These are phyloP conservation scores for Solanum virginianum DNA, from an alignment of 257 asterid genomes.

Conservation along the genomic window DNA sequence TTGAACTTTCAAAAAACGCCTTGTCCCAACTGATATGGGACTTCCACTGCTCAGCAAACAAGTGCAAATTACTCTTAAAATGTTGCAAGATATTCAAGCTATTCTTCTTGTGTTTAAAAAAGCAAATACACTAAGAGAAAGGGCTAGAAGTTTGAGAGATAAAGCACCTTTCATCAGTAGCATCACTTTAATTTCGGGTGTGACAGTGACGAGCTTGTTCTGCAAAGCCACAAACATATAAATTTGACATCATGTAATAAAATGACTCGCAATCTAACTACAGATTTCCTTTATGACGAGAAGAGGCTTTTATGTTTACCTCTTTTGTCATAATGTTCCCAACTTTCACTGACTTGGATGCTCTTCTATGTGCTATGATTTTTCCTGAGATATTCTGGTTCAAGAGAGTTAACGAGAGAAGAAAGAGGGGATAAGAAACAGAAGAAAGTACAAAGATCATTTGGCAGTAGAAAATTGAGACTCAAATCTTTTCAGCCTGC, in stretches of 20 bases:
- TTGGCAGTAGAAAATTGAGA: background rate
- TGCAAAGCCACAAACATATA: background rate
- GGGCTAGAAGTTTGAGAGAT: no score
- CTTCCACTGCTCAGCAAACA: background rate
- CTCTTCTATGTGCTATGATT: constrained; percentile 62
- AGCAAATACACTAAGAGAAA: background rate
- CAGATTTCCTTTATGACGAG: background rate
- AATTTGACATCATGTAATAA: background rate
- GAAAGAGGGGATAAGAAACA: background rate
- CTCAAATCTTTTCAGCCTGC: background rate
- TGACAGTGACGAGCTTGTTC: background rate
- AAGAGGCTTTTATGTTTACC: constrained; percentile 23
- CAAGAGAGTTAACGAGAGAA: background rate
- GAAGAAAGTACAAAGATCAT: background rate
- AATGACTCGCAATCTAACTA: background rate
- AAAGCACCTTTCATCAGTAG: background rate
- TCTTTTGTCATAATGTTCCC: constrained; percentile 96
- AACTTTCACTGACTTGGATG: constrained; percentile 78
- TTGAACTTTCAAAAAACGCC: background rate
- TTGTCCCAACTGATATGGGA: background rate
- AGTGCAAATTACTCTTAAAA: background rate
- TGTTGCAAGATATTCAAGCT: background rate
- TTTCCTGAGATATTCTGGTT: constrained; percentile 74
- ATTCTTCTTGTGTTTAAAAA: background rate
- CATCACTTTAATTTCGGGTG: background rate